Evolutionary conservation across 257 asterid genomes (phyloP), one percentile per base, ranked within the genome.

Genomic region (Avicennia marina): DNA sequence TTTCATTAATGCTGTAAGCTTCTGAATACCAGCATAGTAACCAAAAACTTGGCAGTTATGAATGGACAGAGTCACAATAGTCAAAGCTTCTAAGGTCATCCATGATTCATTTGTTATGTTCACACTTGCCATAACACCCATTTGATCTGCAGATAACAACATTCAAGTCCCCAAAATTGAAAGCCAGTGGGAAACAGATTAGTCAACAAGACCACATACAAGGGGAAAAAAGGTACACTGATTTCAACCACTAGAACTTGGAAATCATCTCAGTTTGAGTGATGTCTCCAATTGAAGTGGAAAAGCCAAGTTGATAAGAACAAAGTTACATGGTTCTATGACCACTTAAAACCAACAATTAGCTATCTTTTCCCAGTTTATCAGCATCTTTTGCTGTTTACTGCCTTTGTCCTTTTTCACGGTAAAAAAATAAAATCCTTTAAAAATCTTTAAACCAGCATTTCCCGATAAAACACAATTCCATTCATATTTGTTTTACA

Each of bases 1-100:
- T 83, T 91, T 91, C 95, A 88, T 78, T 74, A 91, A 65, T 43
- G 98, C 95, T 22, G 95, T 80, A 61, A 91, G 90, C 81, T 88
- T 91, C 64, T 83, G 95, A 66, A 91, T 77, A 53, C 94, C 98
- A 64, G 86, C 84, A 70, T 83, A 75, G 77, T 80, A 83, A 51
- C 87, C 88, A 75, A 88, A 72, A 50, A 83, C 88, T 73, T 82
- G 76, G 88, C 96, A 88, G 68, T 91, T 91, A 84, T 91, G 93
- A 83, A 78, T 66, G 47, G 98, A 91, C 74, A 81, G 78, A 31
- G 87, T 72, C 77, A 81, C 79, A 68, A 81, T 63, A 47, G 86
- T 71, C 82, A 91, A 75, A 56, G 94, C 85, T 64, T 88, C 96
- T 73, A 91, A 78, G 65, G 87, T 62, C 75, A 82, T 75, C 81